Conservation (phyloP, 108 stramenopile genomes). For the Discostella pseudostelligera region DNA sequence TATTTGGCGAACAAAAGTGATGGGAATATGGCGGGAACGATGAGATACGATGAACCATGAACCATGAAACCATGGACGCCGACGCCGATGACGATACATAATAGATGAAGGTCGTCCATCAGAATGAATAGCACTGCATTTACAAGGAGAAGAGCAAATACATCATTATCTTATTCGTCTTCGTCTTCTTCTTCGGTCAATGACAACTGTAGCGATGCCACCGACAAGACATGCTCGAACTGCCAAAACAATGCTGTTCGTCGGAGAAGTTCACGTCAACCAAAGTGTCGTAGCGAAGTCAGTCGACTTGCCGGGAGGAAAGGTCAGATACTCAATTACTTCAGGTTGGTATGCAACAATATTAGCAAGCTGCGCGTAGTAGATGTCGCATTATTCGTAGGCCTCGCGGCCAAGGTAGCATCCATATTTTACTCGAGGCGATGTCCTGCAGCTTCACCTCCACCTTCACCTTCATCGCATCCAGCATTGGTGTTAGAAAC, state of each 20-base stretch:
- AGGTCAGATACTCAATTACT: neutral
- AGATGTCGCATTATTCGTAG: constrained; percentile 17
- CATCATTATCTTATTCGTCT: neutral
- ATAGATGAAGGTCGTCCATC: too few relatives aligned
- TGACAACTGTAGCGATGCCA: neutral
- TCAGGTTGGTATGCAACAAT: constrained; percentile 5
- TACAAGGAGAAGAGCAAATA: constrained; percentile 10
- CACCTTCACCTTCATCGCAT: neutral
- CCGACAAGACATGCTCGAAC: neutral
- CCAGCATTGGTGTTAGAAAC: neutral
- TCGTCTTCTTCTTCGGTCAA: neutral
- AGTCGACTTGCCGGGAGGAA: neutral
- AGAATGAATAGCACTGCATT: constrained; percentile 1
- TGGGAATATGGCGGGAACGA: too few relatives aligned
- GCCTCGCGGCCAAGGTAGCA: constrained; percentile 5
- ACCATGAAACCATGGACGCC: too few relatives aligned
- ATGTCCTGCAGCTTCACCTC: neutral
- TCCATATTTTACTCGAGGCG: constrained; percentile 17
- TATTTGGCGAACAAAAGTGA: too few relatives aligned
- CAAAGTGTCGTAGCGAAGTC: neutral
- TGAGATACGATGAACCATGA: too few relatives aligned
- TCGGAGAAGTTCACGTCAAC: neutral
- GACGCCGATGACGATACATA: too few relatives aligned
- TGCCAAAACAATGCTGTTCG: neutral
- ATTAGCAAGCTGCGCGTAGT: constrained; percentile 11